These are phyloP conservation scores for Globisporangium echinulatum DNA, from an alignment of 352 stramenopile species.

Conservation along the genomic window DNA sequence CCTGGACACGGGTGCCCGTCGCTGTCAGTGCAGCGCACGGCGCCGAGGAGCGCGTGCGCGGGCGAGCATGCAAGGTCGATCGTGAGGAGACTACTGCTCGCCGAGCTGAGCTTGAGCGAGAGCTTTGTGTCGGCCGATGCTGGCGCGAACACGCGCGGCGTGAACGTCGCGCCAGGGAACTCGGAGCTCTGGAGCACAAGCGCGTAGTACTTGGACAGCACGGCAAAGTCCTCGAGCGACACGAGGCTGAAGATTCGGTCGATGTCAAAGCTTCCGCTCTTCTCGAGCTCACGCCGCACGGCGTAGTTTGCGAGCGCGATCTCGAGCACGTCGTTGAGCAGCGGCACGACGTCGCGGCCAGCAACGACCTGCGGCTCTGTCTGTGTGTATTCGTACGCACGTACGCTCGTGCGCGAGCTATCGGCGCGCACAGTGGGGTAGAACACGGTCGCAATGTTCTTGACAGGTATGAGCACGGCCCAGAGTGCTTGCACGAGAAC, in stretches of 20 bases:
- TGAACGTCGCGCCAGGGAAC: constrained; percentile 30
- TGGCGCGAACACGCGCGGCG: constrained; percentile 14
- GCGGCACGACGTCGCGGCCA: constrained; percentile 19
- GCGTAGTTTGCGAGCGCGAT: constrained; percentile 18
- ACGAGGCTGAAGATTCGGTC: constrained; percentile 30
- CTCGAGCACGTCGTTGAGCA: constrained; percentile 25
- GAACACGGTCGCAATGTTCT: constrained; percentile 32
- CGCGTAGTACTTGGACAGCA: constrained; percentile 31
- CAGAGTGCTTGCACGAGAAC: constrained; percentile 30
- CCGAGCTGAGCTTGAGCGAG: constrained; percentile 19
- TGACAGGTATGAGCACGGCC: constrained; percentile 28
- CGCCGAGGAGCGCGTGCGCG: constrained; percentile 22
- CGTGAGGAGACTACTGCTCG: neutral
- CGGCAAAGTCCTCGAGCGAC: constrained; percentile 22
- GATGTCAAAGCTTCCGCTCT: constrained; percentile 25
- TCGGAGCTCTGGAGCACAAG: constrained; percentile 33
- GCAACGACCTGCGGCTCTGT: constrained; percentile 7
- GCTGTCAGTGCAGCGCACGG: constrained; percentile 14
- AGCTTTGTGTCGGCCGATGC: constrained; percentile 9
- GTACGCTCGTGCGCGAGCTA: neutral
- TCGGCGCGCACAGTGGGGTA: constrained; percentile 28
- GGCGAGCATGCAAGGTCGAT: constrained; percentile 26
- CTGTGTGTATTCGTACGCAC: constrained; percentile 2
- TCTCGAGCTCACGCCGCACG: constrained; percentile 21
- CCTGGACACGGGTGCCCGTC: constrained; percentile 28